These are phyloP conservation scores for Ophiostoma sp. DNA, from an alignment of 2,329 filamentous ascomycete genomes.

Conservation along the genomic window DNA sequence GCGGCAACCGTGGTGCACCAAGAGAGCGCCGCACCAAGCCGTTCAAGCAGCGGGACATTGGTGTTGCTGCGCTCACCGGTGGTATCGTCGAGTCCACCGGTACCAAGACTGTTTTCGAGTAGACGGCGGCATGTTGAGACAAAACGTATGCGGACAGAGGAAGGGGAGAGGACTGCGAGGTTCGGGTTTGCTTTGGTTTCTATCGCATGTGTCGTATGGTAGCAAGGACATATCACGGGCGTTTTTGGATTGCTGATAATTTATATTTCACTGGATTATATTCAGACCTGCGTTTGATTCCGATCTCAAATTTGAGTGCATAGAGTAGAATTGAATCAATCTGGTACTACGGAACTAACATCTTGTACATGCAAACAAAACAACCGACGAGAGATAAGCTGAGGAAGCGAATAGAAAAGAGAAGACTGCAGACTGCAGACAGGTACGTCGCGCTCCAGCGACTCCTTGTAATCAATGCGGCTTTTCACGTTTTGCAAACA, in stretches of 20 bases:
- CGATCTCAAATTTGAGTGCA: not conserved
- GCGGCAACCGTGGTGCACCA: slow-evolving; percentile 26
- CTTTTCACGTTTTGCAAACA: slow-evolving; percentile 1
- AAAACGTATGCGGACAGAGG: not conserved
- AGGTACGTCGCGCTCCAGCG: no score
- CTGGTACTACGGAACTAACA: not conserved
- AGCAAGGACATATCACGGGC: not conserved
- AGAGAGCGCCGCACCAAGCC: slow-evolving; percentile 20
- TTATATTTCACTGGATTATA: not conserved
- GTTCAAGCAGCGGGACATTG: slow-evolving; percentile 44
- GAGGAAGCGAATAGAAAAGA: not conserved
- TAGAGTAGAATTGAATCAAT: slow-evolving; percentile 4
- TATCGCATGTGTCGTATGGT: not conserved
- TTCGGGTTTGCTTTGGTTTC: not conserved
- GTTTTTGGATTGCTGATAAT: slow-evolving; percentile 1
- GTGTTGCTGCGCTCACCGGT: slow-evolving; percentile 63
- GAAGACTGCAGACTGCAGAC: not conserved
- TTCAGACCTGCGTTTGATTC: not conserved
- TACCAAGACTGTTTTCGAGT: slow-evolving; percentile 79
- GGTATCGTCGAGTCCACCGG: slow-evolving; percentile 73
- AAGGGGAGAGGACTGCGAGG: not conserved
- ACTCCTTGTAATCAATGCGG: not conserved
- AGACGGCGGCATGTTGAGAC: slow-evolving; percentile 25
- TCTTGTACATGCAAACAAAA: not conserved
- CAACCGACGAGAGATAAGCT: not conserved